phyloP scores from a whole-genome alignment of 2,329 filamentous ascomycete genomes.

The Teratosphaeria destructans region DNA sequence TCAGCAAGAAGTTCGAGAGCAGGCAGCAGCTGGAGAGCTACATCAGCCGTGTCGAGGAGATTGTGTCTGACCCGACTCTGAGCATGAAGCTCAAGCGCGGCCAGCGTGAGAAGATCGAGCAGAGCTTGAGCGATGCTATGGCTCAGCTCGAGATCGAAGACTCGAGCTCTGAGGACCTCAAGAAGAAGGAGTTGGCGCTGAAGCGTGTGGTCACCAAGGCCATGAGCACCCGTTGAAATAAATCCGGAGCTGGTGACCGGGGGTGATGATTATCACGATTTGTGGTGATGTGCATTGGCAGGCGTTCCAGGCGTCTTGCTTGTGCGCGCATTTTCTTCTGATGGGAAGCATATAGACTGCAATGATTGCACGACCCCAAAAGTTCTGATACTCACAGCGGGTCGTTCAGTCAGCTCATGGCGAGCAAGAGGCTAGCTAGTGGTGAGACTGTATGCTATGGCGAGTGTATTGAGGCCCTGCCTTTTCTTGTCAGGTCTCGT shows the following conservation, averaged over 20 bases:
- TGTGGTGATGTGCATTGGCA: neutral
- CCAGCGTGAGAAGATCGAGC: conserved; percentile 99
- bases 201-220: conserved; percentile 97
- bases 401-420: neutral
- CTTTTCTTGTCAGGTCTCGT: neutral
- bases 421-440: neutral
- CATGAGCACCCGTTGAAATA: conserved; percentile 3
- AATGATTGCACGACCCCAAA: neutral
- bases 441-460: neutral
- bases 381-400: neutral
- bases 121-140: conserved; percentile 94
- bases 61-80: conserved; percentile 90
- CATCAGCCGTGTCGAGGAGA: conserved; percentile 97
- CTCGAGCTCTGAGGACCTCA: conserved; percentile 81
- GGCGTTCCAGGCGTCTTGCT: neutral
- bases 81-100: conserved; percentile 97
- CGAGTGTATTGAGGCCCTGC: neutral
- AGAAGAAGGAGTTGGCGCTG: conserved; percentile 98
- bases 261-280: neutral
- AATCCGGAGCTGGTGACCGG: neutral
- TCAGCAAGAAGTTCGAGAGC: conserved; percentile 98
- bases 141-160: conserved; percentile 93
- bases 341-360: neutral
- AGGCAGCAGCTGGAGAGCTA: conserved; percentile 99
- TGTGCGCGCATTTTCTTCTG: neutral